A percentile compares a stretch with the other conserved stretches of the same genome.
These are phyloP conservation scores for Nitzschia inconspicua DNA, from an alignment of 108 stramenopile species.

Conservation along the genomic window DNA sequence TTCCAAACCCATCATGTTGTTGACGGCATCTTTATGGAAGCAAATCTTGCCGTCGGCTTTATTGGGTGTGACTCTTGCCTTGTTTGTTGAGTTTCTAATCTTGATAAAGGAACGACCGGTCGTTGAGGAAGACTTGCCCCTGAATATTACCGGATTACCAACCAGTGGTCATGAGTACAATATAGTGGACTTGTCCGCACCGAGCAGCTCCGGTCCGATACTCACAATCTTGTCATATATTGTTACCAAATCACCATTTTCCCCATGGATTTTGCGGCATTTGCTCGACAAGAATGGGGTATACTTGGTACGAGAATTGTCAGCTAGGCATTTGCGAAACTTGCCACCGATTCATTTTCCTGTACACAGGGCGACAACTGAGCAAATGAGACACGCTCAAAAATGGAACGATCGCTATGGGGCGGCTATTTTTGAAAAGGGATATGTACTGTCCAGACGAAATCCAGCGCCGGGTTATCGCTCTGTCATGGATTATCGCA, in stretches of 20 bases:
- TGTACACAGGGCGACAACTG: not conserved
- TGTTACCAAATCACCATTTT: not conserved
- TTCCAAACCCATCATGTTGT: no score
- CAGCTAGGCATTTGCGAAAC: not conserved
- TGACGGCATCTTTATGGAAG: no score
- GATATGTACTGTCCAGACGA: not conserved
- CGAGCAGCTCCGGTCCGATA: not conserved
- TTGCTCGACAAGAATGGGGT: slow-evolving; percentile 6
- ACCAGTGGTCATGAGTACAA: no score
- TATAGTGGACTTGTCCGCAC: not conserved
- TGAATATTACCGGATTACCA: no score
- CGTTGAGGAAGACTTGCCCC: no score
- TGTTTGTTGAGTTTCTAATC: no score
- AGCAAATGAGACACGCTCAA: not conserved
- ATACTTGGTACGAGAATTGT: slow-evolving; percentile 3
- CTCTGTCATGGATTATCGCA: slow-evolving; percentile 10
- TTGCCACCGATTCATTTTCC: not conserved
- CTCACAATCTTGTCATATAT: not conserved
- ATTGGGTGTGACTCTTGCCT: no score
- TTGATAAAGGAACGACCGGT: no score
- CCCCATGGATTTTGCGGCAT: not conserved
- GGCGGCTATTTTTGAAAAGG: not conserved
- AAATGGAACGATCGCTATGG: not conserved
- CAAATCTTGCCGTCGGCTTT: no score
- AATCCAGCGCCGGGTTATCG: not conserved